A percentile compares a stretch with the other conserved stretches of the same genome.
These are phyloP conservation scores for Geotrichum restrictum DNA, from an alignment of 1,139 yeast species.

Conservation along the genomic window DNA sequence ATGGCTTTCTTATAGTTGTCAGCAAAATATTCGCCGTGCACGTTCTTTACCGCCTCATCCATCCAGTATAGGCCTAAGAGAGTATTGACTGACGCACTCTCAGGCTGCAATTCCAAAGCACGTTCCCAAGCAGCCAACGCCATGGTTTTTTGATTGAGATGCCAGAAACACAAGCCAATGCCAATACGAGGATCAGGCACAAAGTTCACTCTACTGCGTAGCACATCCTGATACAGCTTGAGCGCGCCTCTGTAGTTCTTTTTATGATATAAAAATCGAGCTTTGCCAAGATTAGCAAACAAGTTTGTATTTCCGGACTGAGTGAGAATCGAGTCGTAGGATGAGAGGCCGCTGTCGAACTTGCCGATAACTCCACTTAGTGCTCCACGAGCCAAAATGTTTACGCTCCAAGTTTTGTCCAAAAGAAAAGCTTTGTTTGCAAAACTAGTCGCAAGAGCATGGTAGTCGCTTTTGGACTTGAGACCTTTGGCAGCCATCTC, in stretches of 20 bases:
- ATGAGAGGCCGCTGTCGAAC: conserved; percentile 54
- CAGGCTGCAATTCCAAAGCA: conserved; percentile 61
- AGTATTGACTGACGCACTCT: conserved; percentile 59
- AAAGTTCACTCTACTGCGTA: conserved; percentile 64
- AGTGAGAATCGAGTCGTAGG: conserved; percentile 39
- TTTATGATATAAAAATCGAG: conserved; percentile 70
- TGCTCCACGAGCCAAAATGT: conserved; percentile 57
- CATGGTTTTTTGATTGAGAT: conserved; percentile 68
- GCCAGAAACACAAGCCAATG: conserved; percentile 92
- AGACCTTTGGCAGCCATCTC: conserved; percentile 26
- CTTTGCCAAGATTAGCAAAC: conserved; percentile 79
- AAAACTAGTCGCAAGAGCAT: conserved; percentile 33
- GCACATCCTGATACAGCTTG: conserved; percentile 75
- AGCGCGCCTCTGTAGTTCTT: conserved; percentile 71
- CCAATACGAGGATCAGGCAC: conserved; percentile 94
- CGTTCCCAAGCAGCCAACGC: conserved; percentile 84
- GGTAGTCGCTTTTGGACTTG: conserved; percentile 29
- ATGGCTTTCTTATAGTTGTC: conserved; percentile 38
- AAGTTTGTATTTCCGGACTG: conserved; percentile 51
- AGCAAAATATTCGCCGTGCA: conserved; percentile 33
- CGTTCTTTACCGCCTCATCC: conserved; percentile 40
- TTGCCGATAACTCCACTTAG: conserved; percentile 58
- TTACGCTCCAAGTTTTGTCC: conserved; percentile 47
- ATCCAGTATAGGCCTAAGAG: conserved; percentile 66
- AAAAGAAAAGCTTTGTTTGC: conserved; percentile 36